phyloP scores from a whole-genome alignment of 805 yeast species.

The Ogataea chonburiensis region DNA sequence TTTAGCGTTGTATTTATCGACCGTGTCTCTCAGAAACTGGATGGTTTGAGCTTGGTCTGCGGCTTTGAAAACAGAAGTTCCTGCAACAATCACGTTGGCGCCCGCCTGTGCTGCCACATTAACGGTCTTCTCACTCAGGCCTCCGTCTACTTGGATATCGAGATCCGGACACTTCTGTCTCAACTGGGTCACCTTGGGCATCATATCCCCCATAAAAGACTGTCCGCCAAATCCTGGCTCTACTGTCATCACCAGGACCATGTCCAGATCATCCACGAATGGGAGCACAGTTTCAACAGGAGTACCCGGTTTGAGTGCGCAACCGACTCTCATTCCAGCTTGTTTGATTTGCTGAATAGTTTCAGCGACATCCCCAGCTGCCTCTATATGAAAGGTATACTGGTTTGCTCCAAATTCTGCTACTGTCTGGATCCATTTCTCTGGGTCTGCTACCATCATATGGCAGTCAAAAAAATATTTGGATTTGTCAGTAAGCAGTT shows the following conservation, averaged over 20 bases:
- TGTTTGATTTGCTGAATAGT: constrained; percentile 73
- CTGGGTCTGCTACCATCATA: constrained; percentile 95
- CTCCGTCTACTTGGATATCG: constrained; percentile 96
- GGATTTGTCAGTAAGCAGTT: constrained; percentile 33
- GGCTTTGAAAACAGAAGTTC: constrained; percentile 89
- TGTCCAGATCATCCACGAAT: constrained; percentile 74
- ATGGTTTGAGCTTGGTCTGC: constrained; percentile 75
- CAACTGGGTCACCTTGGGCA: constrained; percentile 86
- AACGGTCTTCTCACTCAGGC: constrained; percentile 82
- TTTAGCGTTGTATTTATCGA: constrained; percentile 31
- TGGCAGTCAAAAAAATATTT: constrained; percentile 81
- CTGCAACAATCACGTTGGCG: constrained; percentile 97
- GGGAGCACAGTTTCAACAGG: constrained; percentile 79
- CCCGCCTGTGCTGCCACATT: constrained; percentile 93
- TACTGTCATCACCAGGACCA: constrained; percentile 97
- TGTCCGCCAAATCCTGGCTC: constrained; percentile 99
- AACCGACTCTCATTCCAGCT: constrained; percentile 88
- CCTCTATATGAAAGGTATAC: constrained; percentile 94
- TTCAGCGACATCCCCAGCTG: constrained; percentile 73
- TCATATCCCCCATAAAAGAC: constrained; percentile 91
- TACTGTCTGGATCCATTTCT: constrained; percentile 88
- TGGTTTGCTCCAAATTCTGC: constrained; percentile 95
- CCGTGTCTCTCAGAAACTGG: constrained; percentile 59
- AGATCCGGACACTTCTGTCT: constrained; percentile 72
- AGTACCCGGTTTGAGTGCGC: constrained; percentile 93